Conservation (phyloP, 2,329 filamentous ascomycete species). For the Phyllosticta ampelicida region DNA sequence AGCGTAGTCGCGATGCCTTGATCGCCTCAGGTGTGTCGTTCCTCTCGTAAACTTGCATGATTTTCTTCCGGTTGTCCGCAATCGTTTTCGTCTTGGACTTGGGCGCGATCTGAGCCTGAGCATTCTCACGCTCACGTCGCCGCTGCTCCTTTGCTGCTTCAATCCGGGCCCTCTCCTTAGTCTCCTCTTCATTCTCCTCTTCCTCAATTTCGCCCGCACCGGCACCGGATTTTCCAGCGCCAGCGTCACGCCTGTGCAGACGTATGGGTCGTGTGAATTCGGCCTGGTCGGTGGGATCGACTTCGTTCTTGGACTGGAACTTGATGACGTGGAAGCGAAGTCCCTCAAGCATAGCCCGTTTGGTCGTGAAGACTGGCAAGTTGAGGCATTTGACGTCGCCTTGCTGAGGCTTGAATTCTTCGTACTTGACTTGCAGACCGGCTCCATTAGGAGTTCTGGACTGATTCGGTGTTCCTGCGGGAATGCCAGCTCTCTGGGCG, state of each 20-base stretch:
- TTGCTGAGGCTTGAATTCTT: slow-evolving; percentile 3
- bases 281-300: slow-evolving; percentile 62
- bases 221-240: slow-evolving; percentile 38
- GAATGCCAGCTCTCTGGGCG: neutral
- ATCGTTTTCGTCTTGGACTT: slow-evolving; percentile 42
- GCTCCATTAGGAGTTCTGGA: slow-evolving; percentile 2
- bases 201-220: slow-evolving; percentile 32
- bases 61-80: slow-evolving; percentile 71
- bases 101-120: slow-evolving; percentile 87
- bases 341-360: slow-evolving; percentile 66
- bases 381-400: neutral
- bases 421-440: neutral
- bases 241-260: slow-evolving; percentile 73
- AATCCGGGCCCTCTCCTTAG: slow-evolving; percentile 50
- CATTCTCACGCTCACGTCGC: slow-evolving; percentile 74
- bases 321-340: slow-evolving; percentile 82
- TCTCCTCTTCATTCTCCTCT: slow-evolving; percentile 53
- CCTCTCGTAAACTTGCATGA: slow-evolving; percentile 73
- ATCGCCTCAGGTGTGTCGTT: slow-evolving; percentile 65
- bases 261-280: slow-evolving; percentile 83
- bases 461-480: neutral
- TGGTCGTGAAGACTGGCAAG: slow-evolving; percentile 40
- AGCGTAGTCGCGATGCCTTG: slow-evolving; percentile 55
- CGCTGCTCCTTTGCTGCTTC: slow-evolving; percentile 59
- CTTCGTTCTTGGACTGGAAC: slow-evolving; percentile 53